Evolutionary conservation across 176 grass and related monocot species (phyloP), one percentile per base, ranked within the genome.

Genomic region (Thinopyrum elongatum): DNA sequence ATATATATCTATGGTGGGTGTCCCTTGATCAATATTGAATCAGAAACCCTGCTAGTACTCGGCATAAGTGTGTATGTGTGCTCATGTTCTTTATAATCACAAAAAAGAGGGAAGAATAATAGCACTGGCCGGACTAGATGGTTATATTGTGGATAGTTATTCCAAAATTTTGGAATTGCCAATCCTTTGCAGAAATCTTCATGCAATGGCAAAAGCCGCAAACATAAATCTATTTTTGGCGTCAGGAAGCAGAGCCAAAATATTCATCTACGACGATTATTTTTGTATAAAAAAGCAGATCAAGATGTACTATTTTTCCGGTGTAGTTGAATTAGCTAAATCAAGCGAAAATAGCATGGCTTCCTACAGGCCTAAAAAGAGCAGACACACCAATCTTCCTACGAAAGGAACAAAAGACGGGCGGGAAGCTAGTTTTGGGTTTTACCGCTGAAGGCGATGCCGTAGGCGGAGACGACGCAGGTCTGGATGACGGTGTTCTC

Each of bases 401-500:
- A 79, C 22, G 25, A 33, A 61, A 61, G 33, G 34, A 63, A 16
- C n/a, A 84, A 16, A 42, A 14, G 30, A 6, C 27, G 42, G 49
- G 15, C 1, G 8, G 30, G 31, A 19, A 29, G 41, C 21, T 5
- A 28, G 15, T 66, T 75, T 12, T 21, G 62, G 23, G 23, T 77
- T 33, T 76, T 91, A 95, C 94, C 94, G 47, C 81, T 95, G 86
- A 91, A 95, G 7, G 93, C 57, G 77, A 95, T 57, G 64, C 93
- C 88, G 42, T 87, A 89, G 30, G 84, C 76, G 2, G 93, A 85
- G 79, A 95, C 93, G 71, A 95, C 91, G 47, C 90, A 90, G 46
- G 91, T 95, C 80, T 93, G 93, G 76, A 95, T 93, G 49, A 95
- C 89, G 82, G 91, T 95, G 64, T 95, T 95, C 93, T 95, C 93